These are phyloP conservation scores for Tolypocladium nubicola DNA, from an alignment of 2,329 filamentous ascomycete genomes.

Conservation along the genomic window DNA sequence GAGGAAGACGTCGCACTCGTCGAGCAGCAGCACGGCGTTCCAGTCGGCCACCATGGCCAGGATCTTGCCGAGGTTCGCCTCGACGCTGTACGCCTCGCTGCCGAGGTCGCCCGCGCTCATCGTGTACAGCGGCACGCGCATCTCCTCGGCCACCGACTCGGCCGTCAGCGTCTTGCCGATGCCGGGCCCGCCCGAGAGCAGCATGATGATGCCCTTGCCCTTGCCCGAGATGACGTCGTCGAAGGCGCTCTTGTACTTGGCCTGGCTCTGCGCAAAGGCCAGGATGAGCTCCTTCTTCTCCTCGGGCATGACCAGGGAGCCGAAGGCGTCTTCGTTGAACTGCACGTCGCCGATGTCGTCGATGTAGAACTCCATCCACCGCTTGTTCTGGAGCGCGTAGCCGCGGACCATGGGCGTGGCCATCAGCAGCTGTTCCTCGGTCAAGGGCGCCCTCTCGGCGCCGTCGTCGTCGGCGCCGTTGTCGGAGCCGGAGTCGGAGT, in stretches of 20 bases:
- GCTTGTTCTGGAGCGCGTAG: conserved; percentile 36
- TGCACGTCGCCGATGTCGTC: conserved; percentile 31
- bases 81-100: conserved; percentile 52
- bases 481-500: background rate
- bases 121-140: conserved; percentile 36
- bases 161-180: conserved; percentile 40
- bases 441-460: conserved; percentile 19
- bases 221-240: conserved; percentile 44
- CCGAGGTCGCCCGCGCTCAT: conserved; percentile 60
- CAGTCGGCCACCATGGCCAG: conserved; percentile 56
- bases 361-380: conserved; percentile 38
- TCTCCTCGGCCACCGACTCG: conserved; percentile 38
- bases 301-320: conserved; percentile 35
- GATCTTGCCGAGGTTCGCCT: conserved; percentile 40
- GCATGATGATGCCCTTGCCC: conserved; percentile 38
- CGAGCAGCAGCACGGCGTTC: conserved; percentile 26
- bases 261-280: conserved; percentile 37
- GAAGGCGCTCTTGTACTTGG: conserved; percentile 28
- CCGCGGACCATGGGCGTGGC: conserved; percentile 31
- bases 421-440: conserved; percentile 28
- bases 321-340: conserved; percentile 39
- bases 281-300: conserved; percentile 41
- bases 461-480: conserved; percentile 4
- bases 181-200: conserved; percentile 36
- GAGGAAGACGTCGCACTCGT: conserved; percentile 33